These are phyloP conservation scores for Neofusicoccum sp. DNA, from an alignment of 2,329 filamentous ascomycete species.

Conservation along the genomic window DNA sequence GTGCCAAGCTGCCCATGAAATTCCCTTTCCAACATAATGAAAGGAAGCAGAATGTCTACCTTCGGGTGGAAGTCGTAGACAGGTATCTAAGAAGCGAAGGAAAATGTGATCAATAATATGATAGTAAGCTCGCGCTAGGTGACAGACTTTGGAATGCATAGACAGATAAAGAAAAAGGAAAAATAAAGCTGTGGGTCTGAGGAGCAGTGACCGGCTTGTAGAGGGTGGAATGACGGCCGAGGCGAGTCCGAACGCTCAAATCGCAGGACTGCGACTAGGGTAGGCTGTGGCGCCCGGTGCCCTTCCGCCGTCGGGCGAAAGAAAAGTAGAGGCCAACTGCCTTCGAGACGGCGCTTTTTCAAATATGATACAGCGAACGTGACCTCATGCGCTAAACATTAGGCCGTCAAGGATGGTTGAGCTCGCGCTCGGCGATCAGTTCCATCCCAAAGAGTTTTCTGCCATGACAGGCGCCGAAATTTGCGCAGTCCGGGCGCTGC, in stretches of 20 bases:
- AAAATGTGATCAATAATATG: conserved; percentile 29
- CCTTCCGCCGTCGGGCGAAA: neutral
- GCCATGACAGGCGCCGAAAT: conserved; percentile 90
- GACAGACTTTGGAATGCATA: conserved; percentile 26
- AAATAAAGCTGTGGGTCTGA: conserved; percentile 22
- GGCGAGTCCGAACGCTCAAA: conserved; percentile 18
- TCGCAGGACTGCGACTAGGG: neutral
- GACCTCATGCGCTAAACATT: conserved; percentile 19
- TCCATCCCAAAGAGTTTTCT: conserved; percentile 95
- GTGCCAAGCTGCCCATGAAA: neutral
- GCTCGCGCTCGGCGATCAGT: conserved; percentile 52
- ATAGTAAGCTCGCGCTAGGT: conserved; percentile 26
- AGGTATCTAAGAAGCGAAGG: conserved; percentile 43
- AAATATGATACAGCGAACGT: conserved; percentile 33
- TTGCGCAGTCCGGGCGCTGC: conserved; percentile 63
- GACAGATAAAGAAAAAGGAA: conserved; percentile 37
- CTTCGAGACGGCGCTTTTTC: conserved; percentile 10
- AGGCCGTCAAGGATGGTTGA: conserved; percentile 8
- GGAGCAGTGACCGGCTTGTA: conserved; percentile 14
- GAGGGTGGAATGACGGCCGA: conserved; percentile 20
- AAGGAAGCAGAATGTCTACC: conserved; percentile 17
- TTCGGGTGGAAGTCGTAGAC: conserved; percentile 30
- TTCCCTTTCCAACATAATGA: conserved; percentile 6
- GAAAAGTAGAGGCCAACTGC: conserved; percentile 16
- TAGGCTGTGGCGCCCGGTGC: neutral